Evolutionary conservation across 352 stramenopile species (phyloP), one percentile per base, ranked within the genome.

Genomic region (Nothophytophthora sp.): DNA sequence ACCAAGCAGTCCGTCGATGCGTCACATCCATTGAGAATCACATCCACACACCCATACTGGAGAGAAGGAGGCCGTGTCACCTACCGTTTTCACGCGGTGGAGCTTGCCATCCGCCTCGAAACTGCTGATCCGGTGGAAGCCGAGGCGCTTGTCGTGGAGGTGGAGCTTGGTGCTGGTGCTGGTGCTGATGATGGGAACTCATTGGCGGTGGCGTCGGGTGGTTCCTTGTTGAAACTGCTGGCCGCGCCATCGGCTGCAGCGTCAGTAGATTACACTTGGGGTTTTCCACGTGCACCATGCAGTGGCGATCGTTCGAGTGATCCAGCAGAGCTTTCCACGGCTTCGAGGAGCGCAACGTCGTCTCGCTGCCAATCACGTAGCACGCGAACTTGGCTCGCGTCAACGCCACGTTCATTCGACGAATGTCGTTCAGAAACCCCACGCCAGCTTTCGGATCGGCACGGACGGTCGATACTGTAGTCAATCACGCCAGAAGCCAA

Each of bases 321-420:
- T 94, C 81, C 41, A 96, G 66, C 16, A 96, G 55, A 19, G 83
- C 81, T 2, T 68, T 63, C 86, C 86, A 96, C 6, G 83, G 86
- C 51, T 88, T 90, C 8, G 86, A 96, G n/a, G 82, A 92, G 24
- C 81, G 74, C 55, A 96, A 40, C 2, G 86, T 90, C 10, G 67
- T 56, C 38, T 94, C 82, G 34, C 86, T 96, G 22, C 86, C 87
- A 23, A 96, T 90, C 29, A 96, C 84, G 35, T 92, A 95, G 57
- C 86, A 95, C 3, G 85, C 80, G 55, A 88, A 95, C 55, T 95
- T 96, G 19, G 87, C 87, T 58, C 87, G 67, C 27, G 87, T 96
- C 22, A 96, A 51, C 22, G 86, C 78, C 28, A 96, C 87, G 51
- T 96, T 96, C 86, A 96, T 95, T 22, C 87, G 83, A 9, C 87